phyloP scores from a whole-genome alignment of 768 basidiomycete species.

The Rhodotorula graminis region DNA sequence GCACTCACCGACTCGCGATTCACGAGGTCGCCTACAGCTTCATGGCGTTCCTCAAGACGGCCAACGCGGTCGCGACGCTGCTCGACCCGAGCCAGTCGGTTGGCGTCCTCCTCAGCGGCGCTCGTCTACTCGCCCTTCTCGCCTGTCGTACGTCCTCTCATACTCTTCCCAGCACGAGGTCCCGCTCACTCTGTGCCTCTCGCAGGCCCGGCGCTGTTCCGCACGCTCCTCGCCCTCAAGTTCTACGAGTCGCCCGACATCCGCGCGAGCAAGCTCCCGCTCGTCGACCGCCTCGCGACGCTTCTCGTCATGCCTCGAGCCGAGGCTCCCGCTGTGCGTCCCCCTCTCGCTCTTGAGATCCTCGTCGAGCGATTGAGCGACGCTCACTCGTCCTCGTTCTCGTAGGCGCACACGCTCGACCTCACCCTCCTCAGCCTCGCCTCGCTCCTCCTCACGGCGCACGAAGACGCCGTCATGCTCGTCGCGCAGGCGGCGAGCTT shows the following conservation, averaged over 20 bases:
- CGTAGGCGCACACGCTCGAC: slow-evolving; percentile 15
- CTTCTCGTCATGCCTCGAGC: slow-evolving; percentile 3
- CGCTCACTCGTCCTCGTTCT: no score
- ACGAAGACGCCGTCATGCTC: slow-evolving; percentile 20
- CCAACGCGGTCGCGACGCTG: slow-evolving; percentile 17
- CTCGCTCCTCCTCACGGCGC: slow-evolving; percentile 8
- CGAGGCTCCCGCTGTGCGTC: neutral
- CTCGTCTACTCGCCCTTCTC: slow-evolving; percentile 11
- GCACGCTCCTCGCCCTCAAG: slow-evolving; percentile 13
- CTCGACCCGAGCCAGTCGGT: slow-evolving; percentile 27
- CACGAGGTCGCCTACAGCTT: neutral
- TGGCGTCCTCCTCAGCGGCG: slow-evolving; percentile 1
- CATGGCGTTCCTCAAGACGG: neutral
- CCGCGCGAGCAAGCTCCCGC: slow-evolving; percentile 4
- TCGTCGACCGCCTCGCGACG: slow-evolving; percentile 27
- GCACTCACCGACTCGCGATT: no score
- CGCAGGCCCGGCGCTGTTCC: slow-evolving; percentile 26
- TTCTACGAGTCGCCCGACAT: slow-evolving; percentile 23
- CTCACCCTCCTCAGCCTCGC: slow-evolving; percentile 16
- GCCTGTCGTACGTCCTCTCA: slow-evolving; percentile 7
- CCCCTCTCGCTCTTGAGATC: neutral
- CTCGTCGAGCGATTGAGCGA: no score
- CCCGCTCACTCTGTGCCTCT: no score
- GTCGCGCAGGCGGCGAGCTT: slow-evolving; percentile 9
- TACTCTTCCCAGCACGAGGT: no score